Percentiles rank a stretch among this genome's conserved stretches.
These are phyloP conservation scores for Botrytis cinerea DNA, from an alignment of 2,329 filamentous ascomycete genomes.

Conservation along the genomic window DNA sequence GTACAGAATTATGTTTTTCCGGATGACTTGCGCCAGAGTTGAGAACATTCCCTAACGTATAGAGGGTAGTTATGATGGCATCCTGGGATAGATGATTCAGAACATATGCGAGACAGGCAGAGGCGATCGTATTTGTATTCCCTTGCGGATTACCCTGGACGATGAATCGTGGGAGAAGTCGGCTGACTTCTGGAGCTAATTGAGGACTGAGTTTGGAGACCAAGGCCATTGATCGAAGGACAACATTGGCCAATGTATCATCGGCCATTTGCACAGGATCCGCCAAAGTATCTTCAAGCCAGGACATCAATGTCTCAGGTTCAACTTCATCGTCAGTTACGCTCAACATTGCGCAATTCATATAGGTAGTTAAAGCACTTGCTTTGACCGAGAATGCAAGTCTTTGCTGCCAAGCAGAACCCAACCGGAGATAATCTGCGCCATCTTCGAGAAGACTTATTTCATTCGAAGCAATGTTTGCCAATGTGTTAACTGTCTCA, in stretches of 20 bases:
- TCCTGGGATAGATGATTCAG: constrained; percentile 85
- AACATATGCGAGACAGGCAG: constrained; percentile 80
- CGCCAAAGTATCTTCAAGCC: constrained; percentile 80
- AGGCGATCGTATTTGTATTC: constrained; percentile 72
- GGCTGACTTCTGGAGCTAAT: constrained; percentile 74
- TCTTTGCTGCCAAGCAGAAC: constrained; percentile 81
- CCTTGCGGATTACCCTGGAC: constrained; percentile 76
- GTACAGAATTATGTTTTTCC: constrained; percentile 46
- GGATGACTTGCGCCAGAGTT: constrained; percentile 63
- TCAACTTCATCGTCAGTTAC: constrained; percentile 77
- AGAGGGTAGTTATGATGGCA: constrained; percentile 90
- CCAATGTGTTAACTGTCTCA: constrained; percentile 62
- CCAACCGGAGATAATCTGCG: constrained; percentile 84
- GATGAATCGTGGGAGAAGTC: constrained; percentile 81
- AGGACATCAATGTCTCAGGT: constrained; percentile 73
- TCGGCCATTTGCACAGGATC: constrained; percentile 84
- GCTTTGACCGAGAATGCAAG: constrained; percentile 86
- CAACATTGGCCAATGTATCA: constrained; percentile 71
- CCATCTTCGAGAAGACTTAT: constrained; percentile 86
- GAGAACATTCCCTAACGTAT: constrained; percentile 93
- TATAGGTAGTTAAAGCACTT: constrained; percentile 75
- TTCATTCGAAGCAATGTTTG: constrained; percentile 75
- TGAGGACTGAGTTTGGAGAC: constrained; percentile 73
- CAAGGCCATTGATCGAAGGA: constrained; percentile 79
- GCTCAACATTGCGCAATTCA: constrained; percentile 77